Evolutionary conservation across 1,284 basidiomycete genomes (phyloP).

Genomic region (Cryptococcus maquisensis): DNA sequence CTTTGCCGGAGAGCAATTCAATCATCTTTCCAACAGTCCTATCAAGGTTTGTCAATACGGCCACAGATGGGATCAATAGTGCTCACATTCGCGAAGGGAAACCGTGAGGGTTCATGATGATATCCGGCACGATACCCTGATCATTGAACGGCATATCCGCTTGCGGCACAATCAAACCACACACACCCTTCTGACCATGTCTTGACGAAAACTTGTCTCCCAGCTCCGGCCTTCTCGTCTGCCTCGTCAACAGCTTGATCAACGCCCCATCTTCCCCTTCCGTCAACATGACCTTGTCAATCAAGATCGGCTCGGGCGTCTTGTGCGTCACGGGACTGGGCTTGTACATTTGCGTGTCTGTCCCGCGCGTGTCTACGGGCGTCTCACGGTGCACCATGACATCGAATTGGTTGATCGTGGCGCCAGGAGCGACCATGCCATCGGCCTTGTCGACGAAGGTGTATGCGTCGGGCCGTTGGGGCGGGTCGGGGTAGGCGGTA

Average conservation of each 20-base stretch:
- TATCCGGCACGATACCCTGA: conserved; percentile 90
- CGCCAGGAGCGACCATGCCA: conserved; percentile 91
- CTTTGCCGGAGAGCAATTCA: conserved; percentile 92
- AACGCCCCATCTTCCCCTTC: conserved; percentile 92
- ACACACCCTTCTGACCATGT: conserved; percentile 99
- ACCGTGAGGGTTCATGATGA: conserved; percentile 99
- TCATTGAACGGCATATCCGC: conserved; percentile 99
- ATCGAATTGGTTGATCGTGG: conserved; percentile 87
- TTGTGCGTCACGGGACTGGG: conserved; percentile 88
- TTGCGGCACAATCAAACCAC: conserved; percentile 96
- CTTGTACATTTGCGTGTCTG: conserved; percentile 63
- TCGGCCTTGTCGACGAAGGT: conserved; percentile 88
- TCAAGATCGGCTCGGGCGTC: conserved; percentile 83
- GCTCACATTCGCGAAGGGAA: conserved; percentile 92
- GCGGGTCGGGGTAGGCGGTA: conserved; percentile 72
- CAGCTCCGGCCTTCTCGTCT: conserved; percentile 91
- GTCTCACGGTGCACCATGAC: conserved; percentile 97
- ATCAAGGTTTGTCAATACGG: not conserved
- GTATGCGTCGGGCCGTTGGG: conserved; percentile 64
- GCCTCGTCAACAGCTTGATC: conserved; percentile 96
- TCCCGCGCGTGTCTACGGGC: conserved; percentile 69
- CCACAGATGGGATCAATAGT: not conserved
- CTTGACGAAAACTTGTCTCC: conserved; percentile 98
- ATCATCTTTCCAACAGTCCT: conserved; percentile 99
- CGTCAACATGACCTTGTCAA: conserved; percentile 97